These are phyloP conservation scores for Tolypocladium pustulatum DNA, from an alignment of 2,329 filamentous ascomycete species.

Conservation along the genomic window DNA sequence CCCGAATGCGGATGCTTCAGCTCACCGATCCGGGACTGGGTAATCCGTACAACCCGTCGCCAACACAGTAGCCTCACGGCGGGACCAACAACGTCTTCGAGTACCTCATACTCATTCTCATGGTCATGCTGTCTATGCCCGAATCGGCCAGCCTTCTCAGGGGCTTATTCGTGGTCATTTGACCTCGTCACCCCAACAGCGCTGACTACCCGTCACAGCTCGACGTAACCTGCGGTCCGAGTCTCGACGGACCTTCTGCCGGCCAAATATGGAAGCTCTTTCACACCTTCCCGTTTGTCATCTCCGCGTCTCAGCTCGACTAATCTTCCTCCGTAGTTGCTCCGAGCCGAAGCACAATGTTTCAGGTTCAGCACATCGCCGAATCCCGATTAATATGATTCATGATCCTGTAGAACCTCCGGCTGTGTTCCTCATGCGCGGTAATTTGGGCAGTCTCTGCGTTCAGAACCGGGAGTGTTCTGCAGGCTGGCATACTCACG, in stretches of 20 bases:
- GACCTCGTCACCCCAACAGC: not conserved
- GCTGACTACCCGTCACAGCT: not conserved
- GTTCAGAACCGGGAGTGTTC: not conserved
- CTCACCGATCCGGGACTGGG: not conserved
- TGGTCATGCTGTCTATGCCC: not conserved
- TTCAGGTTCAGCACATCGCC: not conserved
- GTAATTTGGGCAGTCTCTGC: not conserved
- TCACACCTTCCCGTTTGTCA: not conserved
- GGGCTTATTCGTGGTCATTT: not conserved
- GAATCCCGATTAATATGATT: not conserved
- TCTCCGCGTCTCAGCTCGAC: not conserved
- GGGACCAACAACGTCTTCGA: not conserved
- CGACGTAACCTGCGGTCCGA: not conserved
- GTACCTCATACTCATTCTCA: too few species aligned
- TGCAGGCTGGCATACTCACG: not conserved
- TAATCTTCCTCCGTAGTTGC: not conserved
- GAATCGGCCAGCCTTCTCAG: not conserved
- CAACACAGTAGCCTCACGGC: not conserved
- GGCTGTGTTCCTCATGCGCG: not conserved
- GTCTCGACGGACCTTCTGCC: not conserved
- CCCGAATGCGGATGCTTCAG: not conserved
- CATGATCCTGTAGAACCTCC: not conserved
- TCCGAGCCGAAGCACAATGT: not conserved
- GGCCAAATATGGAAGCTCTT: not conserved
- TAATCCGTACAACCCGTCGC: not conserved